A percentile compares a stretch with the other conserved stretches of the same genome.
These are phyloP conservation scores for Trichothecium roseum DNA, from an alignment of 2,329 filamentous ascomycete genomes.

Conservation along the genomic window DNA sequence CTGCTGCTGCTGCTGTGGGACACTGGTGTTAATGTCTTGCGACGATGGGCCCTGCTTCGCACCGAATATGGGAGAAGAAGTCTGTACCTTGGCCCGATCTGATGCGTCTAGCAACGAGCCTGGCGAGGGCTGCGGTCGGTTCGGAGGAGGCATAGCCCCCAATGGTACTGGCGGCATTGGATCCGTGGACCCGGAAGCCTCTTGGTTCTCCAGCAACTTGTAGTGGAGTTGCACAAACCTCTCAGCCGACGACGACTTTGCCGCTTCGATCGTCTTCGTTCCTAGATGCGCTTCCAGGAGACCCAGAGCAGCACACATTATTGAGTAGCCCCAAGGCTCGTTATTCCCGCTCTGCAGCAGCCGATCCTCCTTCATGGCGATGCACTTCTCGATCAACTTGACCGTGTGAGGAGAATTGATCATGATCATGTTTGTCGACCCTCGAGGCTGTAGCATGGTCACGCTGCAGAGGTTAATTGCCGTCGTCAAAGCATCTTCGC, in stretches of 20 bases:
- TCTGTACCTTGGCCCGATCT: slow-evolving; percentile 26
- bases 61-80: not conserved
- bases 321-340: slow-evolving; percentile 54
- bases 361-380: slow-evolving; percentile 50
- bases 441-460: slow-evolving; percentile 48
- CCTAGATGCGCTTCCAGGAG: slow-evolving; percentile 49
- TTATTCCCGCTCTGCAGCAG: slow-evolving; percentile 52
- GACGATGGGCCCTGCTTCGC: slow-evolving; percentile 9
- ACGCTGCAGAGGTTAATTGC: slow-evolving; percentile 52
- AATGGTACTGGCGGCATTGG: slow-evolving; percentile 13
- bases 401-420: slow-evolving; percentile 50
- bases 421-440: slow-evolving; percentile 52
- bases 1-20: not conserved
- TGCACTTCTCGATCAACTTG: slow-evolving; percentile 50
- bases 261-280: slow-evolving; percentile 43
- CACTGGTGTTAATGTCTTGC: not conserved
- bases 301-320: slow-evolving; percentile 50
- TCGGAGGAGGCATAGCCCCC: slow-evolving; percentile 4
- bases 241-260: slow-evolving; percentile 49
- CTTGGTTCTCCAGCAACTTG: slow-evolving; percentile 44
- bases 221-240: slow-evolving; percentile 49
- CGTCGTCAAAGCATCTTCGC: slow-evolving; percentile 48
- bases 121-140: slow-evolving; percentile 8
- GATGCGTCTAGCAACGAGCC: slow-evolving; percentile 19
- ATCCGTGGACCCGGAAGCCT: slow-evolving; percentile 27